Evolutionary conservation across 805 yeast species (phyloP).

Genomic region (Jamesozyma gamospora): DNA sequence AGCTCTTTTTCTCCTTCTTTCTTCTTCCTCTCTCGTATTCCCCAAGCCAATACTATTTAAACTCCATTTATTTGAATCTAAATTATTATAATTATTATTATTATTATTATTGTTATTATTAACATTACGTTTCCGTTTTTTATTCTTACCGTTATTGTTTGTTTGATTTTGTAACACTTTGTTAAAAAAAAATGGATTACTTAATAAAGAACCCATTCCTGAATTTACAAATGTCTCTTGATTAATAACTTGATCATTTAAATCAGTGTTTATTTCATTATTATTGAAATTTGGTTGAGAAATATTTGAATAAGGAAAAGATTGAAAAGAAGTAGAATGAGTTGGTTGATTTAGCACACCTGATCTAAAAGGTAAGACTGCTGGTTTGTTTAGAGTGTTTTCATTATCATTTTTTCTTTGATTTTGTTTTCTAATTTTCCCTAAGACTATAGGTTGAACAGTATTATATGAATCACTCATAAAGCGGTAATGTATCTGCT

Average conservation of each 20-base stretch:
- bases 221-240: not conserved
- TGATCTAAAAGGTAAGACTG: not conserved
- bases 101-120: not conserved
- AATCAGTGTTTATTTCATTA: too few species aligned
- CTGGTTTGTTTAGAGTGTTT: not conserved
- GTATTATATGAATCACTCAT: slow-evolving; percentile 7
- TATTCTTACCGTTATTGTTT: slow-evolving; percentile 8
- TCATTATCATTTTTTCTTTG: not conserved
- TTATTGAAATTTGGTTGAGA: too few species aligned
- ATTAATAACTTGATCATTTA: too few species aligned
- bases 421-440: slow-evolving; percentile 7
- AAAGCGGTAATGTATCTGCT: too few species aligned
- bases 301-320: not conserved
- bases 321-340: not conserved
- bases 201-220: not conserved
- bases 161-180: not conserved
- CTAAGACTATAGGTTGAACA: slow-evolving; percentile 20
- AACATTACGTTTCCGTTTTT: slow-evolving; percentile 1
- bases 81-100: not conserved
- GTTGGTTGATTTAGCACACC: not conserved
- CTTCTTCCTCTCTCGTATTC: slow-evolving; percentile 13
- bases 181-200: not conserved
- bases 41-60: slow-evolving; percentile 2
- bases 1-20: slow-evolving; percentile 28
- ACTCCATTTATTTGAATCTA: slow-evolving; percentile 3